Percentiles rank a stretch among this genome's conserved stretches.
Evolutionary conservation across 805 yeast genomes (phyloP).

Genomic region (Lachancea thermotolerans): DNA sequence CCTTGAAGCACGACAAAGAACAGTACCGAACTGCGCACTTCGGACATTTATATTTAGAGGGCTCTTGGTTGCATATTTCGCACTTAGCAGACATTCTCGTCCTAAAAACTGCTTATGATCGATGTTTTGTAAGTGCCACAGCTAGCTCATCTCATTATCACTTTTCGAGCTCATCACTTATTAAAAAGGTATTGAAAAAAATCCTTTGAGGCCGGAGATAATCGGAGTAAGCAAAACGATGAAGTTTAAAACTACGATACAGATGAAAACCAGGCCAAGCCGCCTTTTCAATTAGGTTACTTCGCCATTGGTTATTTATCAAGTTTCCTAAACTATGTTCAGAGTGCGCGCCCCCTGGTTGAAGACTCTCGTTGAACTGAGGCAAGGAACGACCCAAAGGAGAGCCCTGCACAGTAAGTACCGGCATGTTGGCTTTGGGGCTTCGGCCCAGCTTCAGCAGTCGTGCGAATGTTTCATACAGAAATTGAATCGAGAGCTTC

Average conservation of each 20-base stretch:
- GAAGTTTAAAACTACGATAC: neutral
- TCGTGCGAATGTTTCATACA: slow-evolving; percentile 16
- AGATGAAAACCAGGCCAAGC: too few species aligned
- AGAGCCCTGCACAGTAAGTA: slow-evolving; percentile 10
- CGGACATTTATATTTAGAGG: slow-evolving; percentile 43
- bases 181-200: neutral
- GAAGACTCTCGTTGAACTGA: too few species aligned
- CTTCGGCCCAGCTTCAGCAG: slow-evolving; percentile 2
- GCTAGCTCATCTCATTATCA: neutral
- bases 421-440: slow-evolving; percentile 8
- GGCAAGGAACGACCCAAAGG: neutral
- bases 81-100: slow-evolving; percentile 17
- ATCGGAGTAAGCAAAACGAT: neutral
- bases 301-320: too few species aligned
- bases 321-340: too few species aligned
- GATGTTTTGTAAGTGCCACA: neutral
- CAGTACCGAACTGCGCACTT: slow-evolving; percentile 44
- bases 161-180: neutral
- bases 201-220: neutral
- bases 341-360: too few species aligned
- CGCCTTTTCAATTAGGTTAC: too few species aligned
- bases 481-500: slow-evolving; percentile 12
- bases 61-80: slow-evolving; percentile 30
- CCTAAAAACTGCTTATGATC: neutral
- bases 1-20: slow-evolving; percentile 50